A percentile compares a stretch with the other conserved stretches of the same genome.
These are phyloP conservation scores for Seminavis robusta DNA, from an alignment of 108 stramenopile genomes.

Conservation along the genomic window DNA sequence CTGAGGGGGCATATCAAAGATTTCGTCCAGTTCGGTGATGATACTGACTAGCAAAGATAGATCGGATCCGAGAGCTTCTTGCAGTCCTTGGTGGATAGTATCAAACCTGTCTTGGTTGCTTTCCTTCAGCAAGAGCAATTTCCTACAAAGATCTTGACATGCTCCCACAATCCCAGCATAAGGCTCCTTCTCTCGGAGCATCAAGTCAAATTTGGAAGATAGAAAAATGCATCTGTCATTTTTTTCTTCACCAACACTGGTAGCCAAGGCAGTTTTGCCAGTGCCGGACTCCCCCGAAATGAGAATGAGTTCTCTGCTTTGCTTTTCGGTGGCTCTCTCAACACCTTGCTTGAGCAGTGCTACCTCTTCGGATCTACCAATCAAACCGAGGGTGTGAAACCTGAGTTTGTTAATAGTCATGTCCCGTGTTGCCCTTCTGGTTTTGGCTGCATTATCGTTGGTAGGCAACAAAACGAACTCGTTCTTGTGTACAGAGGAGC, in stretches of 20 bases:
- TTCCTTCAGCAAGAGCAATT: neutral
- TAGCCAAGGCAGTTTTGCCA: conserved; percentile 19
- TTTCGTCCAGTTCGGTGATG: neutral
- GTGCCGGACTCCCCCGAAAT: conserved; percentile 10
- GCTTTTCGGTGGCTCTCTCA: neutral
- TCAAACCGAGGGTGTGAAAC: conserved; percentile 2
- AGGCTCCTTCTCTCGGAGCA: neutral
- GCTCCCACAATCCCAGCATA: conserved; percentile 6
- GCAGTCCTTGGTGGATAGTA: neutral
- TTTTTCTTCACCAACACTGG: conserved; percentile 2
- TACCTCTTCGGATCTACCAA: neutral
- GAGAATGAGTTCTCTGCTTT: conserved; percentile 2
- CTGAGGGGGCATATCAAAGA: neutral
- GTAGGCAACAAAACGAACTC: no score
- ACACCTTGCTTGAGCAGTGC: no score
- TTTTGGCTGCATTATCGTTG: no score
- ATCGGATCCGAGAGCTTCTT: neutral
- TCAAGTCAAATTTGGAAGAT: neutral
- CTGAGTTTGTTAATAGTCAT: conserved; percentile 3
- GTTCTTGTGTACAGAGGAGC: no score
- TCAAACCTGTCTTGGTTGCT: neutral
- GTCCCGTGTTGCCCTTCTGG: no score
- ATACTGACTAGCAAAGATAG: neutral
- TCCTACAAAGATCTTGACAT: neutral
- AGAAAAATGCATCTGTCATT: neutral